These are phyloP conservation scores for Maudiozyma humilis DNA, from an alignment of 1,139 yeast genomes.

Conservation along the genomic window DNA sequence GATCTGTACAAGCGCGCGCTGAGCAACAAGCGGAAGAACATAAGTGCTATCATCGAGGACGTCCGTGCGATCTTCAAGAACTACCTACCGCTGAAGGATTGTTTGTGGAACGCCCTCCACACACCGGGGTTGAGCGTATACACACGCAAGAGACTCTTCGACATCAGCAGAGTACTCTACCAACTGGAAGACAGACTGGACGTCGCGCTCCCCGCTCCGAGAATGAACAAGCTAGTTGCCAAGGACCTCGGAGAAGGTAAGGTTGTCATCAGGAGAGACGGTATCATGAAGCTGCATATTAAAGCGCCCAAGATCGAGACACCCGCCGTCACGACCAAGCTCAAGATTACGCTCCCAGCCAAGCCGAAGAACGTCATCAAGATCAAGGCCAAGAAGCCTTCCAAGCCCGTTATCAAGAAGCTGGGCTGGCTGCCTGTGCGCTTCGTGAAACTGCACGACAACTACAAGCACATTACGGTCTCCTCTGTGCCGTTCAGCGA, in stretches of 20 bases:
- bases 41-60: conserved; percentile 47
- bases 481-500: conserved; percentile 28
- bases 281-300: conserved; percentile 31
- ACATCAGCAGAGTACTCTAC: conserved; percentile 56
- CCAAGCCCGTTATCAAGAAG: conserved; percentile 15
- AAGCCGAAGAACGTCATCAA: conserved; percentile 6
- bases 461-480: conserved; percentile 20
- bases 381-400: conserved; percentile 10
- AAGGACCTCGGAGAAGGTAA: conserved; percentile 33
- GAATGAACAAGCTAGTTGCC: conserved; percentile 57
- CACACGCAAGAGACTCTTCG: conserved; percentile 57
- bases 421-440: conserved; percentile 29
- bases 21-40: conserved; percentile 34
- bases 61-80: conserved; percentile 56
- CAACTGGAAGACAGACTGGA: conserved; percentile 53
- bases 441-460: conserved; percentile 23
- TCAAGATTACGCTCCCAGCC: conserved; percentile 11
- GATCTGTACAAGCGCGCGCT: conserved; percentile 41
- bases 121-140: conserved; percentile 50
- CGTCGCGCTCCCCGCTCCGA: conserved; percentile 59
- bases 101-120: conserved; percentile 66
- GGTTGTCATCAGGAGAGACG: conserved; percentile 32
- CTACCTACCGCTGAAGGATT: conserved; percentile 52
- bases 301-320: conserved; percentile 8
- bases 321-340: conserved; percentile 18